These are phyloP conservation scores for Rhododendron vialii DNA, from an alignment of 148 eudicot species.

Conservation along the genomic window DNA sequence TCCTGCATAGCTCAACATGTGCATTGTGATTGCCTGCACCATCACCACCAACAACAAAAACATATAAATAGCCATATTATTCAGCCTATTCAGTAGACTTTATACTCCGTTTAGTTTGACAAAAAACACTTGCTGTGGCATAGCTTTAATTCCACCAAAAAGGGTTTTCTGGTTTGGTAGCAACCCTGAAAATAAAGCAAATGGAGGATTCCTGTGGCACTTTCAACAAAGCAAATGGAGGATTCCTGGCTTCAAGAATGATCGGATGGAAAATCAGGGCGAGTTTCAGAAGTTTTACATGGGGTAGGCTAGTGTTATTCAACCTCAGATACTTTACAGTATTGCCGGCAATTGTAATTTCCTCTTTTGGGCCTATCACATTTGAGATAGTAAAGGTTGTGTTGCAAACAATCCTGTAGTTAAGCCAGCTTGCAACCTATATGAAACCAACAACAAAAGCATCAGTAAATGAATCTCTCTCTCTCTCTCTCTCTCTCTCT, in stretches of 20 bases:
- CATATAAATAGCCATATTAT: background rate
- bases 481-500: no score
- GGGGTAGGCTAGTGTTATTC: no score
- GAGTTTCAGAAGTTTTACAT: constrained; percentile 13
- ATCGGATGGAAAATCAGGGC: background rate
- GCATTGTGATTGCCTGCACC: constrained; percentile 61
- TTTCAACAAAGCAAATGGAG: no score
- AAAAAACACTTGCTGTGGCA: no score
- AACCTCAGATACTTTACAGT: no score
- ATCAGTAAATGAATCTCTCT: background rate
- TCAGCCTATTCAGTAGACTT: no score
- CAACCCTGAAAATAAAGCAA: no score
- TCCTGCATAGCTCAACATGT: constrained; percentile 69
- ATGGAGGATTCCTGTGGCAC: no score
- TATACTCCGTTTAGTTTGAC: no score
- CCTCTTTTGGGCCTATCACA: no score
- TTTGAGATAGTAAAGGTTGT: constrained; percentile 33
- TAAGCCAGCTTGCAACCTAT: constrained; percentile 38
- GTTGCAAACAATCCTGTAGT: constrained; percentile 41
- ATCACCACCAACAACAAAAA: background rate
- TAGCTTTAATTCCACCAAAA: background rate
- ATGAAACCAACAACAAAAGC: background rate
- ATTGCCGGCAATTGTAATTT: no score
- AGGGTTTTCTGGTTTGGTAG: no score
- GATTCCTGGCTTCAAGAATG: background rate